A percentile compares a stretch with the other conserved stretches of the same genome.
phyloP scores from a whole-genome alignment of 305 asterid genomes.

The Fraxinus albicans region DNA sequence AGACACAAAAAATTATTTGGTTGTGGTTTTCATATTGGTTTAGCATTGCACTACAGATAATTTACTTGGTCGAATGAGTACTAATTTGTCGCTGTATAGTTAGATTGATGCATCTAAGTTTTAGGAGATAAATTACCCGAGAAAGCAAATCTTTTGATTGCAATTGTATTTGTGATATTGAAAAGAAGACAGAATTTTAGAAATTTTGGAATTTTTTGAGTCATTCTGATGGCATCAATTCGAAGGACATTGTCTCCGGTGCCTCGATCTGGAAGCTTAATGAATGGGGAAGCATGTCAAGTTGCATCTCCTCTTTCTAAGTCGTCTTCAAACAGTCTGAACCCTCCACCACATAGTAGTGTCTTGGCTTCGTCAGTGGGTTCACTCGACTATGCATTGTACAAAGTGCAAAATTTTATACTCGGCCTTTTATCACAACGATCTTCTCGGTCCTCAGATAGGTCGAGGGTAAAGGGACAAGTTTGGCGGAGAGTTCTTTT shows the following conservation, averaged over 20 bases:
- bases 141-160: slow-evolving; percentile 14
- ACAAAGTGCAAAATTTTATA: slow-evolving; percentile 43
- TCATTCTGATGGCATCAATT: slow-evolving; percentile 62
- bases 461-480: slow-evolving; percentile 57
- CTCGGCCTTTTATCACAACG: slow-evolving; percentile 55
- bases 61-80: not conserved
- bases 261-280: slow-evolving; percentile 50
- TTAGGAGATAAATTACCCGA: not conserved
- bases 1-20: not conserved
- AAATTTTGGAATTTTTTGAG: slow-evolving; percentile 9
- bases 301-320: slow-evolving; percentile 67
- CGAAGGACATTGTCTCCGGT: slow-evolving; percentile 71
- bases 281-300: slow-evolving; percentile 58
- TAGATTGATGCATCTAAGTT: slow-evolving; percentile 4
- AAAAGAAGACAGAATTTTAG: slow-evolving; percentile 15
- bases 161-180: slow-evolving; percentile 3
- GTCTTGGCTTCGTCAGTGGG: slow-evolving; percentile 41
- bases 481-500: slow-evolving; percentile 60
- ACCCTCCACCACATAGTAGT: slow-evolving; percentile 23
- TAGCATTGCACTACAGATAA: not conserved
- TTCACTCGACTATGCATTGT: slow-evolving; percentile 51
- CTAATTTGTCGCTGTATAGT: not conserved
- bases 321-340: slow-evolving; percentile 52
- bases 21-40: not conserved
- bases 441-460: slow-evolving; percentile 52